Base-by-base conservation (phyloP, 2,329 filamentous ascomycete genomes). In the Fusarium agapanthi region DNA sequence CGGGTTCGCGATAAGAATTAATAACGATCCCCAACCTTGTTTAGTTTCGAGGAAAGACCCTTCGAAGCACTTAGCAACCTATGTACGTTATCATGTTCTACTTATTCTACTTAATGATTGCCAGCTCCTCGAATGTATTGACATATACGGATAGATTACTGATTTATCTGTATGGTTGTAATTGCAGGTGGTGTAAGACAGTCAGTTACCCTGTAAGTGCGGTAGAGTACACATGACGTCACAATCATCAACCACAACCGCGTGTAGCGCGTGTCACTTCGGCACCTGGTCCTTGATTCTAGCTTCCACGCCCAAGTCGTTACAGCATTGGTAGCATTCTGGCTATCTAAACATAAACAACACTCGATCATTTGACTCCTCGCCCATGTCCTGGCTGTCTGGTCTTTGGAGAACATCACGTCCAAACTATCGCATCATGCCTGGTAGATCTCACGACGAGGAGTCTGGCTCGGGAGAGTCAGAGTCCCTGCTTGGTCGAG, bases 401-500 rank as follows among this genome's bases (percentile, higher is more conserved):
- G 61, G 71, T 15, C 50, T 67, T 24, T 69, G 57, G 71, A 64
- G 51, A 69, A 62, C 57, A 47, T 62, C 61, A 30, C 65, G 60
- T 6, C 68, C 61, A 34, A 60, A 56, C 40, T 60, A 78, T 43
- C 66, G 38, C 44, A 74, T 58, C 51, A 81, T 82, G 77, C 77
- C 80, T 58, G 48, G 61, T 7, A 32, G 54, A 22, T 65, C 58
- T 57, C 77, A 79, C 35, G 81, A 85, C 64, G 80, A 82, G 28
- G 82, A 83, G 56, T 81, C 83, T 38, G 72, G 68, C 61, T 65
- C 73, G 9, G 78, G 75, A 65, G 81, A 83, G 73, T 72, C 77
- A 4, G 77, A 79, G 30, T 79, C 80, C 34, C 81, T 90, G 32
- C 82, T 88, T 38, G 83, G 84, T 51, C 81, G 84, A 26, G 82